A percentile compares a stretch with the other conserved stretches of the same genome.
These are phyloP conservation scores for Pholiota microspora DNA, from an alignment of 768 basidiomycete genomes.

Conservation along the genomic window DNA sequence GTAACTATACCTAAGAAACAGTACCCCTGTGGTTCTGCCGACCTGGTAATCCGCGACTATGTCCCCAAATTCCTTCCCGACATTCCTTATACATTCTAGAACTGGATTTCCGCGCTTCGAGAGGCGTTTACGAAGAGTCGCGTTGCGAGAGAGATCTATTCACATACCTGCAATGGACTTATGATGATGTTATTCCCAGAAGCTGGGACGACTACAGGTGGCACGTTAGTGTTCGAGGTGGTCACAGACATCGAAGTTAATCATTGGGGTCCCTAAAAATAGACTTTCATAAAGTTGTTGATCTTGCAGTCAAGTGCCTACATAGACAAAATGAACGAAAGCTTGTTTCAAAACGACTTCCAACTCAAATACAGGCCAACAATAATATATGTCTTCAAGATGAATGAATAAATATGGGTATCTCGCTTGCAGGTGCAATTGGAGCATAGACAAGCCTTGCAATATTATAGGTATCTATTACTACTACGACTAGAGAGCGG, in stretches of 20 bases:
- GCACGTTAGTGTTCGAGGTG: conserved; percentile 20
- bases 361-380: no score
- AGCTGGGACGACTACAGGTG: conserved; percentile 65
- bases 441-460: no score
- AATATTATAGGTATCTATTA: conserved; percentile 10
- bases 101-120: conserved; percentile 82
- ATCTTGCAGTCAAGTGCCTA: no score
- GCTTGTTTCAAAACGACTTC: not conserved
- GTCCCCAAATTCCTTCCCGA: conserved; percentile 93
- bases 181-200: conserved; percentile 63
- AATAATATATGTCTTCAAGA: no score
- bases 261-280: not conserved
- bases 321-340: not conserved
- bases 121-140: not conserved
- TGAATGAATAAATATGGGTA: no score
- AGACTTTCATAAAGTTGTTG: not conserved
- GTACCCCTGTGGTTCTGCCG: conserved; percentile 86
- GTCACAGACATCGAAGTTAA: conserved; percentile 22
- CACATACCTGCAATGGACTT: conserved; percentile 54
- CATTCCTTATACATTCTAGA: conserved; percentile 82
- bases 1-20: conserved; percentile 77
- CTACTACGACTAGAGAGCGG: conserved; percentile 20
- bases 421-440: no score
- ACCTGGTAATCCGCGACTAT: conserved; percentile 95
- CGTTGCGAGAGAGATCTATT: not conserved